Conservation (phyloP, 306 rosid genomes). For the Sophora flavescens region DNA sequence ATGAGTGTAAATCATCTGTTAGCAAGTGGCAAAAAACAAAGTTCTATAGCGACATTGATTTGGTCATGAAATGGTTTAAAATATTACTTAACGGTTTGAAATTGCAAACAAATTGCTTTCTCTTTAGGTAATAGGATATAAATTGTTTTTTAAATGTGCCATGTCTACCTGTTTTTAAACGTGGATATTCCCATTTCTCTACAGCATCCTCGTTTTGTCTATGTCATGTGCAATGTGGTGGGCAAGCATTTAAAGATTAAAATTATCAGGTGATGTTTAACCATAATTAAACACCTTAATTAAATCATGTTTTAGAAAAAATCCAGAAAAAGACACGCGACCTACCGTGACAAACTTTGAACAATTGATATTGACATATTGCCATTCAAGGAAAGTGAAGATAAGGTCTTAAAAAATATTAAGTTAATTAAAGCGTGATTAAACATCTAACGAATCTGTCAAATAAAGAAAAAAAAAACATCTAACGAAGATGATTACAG, state of each 20-base stretch:
- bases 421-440: constrained; percentile 11
- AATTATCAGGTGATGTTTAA: background rate
- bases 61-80: background rate
- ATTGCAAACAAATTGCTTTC: background rate
- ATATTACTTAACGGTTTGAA: background rate
- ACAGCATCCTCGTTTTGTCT: background rate
- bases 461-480: too few relatives aligned
- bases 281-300: background rate
- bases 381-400: background rate
- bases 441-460: constrained; percentile 23
- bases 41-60: background rate
- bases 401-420: constrained; percentile 13
- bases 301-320: background rate
- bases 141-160: background rate
- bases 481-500: background rate
- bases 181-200: background rate
- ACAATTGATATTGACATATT: background rate
- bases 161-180: background rate
- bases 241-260: background rate
- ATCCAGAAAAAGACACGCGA: constrained; percentile 12
- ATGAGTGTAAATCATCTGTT: too few relatives aligned
- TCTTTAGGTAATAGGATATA: background rate
- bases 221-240: background rate
- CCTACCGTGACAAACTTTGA: background rate
- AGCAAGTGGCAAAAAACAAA: background rate